These are phyloP conservation scores for Purpureocillium takamizusanense DNA, from an alignment of 2,329 filamentous ascomycete species.

Conservation along the genomic window DNA sequence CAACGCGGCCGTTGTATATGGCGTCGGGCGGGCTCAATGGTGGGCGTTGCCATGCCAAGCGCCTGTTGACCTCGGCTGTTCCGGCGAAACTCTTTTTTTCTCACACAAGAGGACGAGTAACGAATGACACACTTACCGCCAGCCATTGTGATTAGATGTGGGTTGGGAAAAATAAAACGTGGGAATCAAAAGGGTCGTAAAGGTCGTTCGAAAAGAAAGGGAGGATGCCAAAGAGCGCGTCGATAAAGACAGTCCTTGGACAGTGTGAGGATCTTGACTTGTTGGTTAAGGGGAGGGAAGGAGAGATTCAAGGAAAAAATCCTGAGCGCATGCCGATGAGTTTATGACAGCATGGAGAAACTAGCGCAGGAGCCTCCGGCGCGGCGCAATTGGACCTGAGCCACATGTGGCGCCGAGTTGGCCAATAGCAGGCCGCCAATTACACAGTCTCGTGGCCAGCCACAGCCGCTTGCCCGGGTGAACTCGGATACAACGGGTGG, in stretches of 20 bases:
- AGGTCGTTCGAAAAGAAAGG: conserved; percentile 9
- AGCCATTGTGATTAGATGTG: conserved; percentile 29
- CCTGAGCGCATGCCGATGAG: conserved; percentile 17
- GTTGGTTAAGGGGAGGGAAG: conserved; percentile 8
- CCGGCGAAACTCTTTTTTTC: not conserved
- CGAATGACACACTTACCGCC: conserved; percentile 28
- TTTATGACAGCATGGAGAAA: conserved; percentile 32
- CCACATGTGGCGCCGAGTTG: conserved; percentile 21
- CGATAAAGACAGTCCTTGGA: conserved; percentile 5
- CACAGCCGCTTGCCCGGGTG: conserved; percentile 19
- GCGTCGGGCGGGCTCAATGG: conserved; percentile 11
- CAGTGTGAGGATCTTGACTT: not conserved
- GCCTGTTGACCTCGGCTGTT: not conserved
- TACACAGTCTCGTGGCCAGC: conserved; percentile 16
- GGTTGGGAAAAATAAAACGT: conserved; percentile 7
- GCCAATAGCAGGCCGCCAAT: conserved; percentile 29
- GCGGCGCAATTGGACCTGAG: conserved; percentile 10
- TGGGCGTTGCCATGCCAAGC: conserved; percentile 8
- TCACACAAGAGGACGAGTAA: no score
- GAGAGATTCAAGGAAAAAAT: conserved; percentile 14
- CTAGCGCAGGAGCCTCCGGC: conserved; percentile 5
- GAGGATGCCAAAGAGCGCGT: conserved; percentile 3
- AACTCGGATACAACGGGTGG: conserved; percentile 19
- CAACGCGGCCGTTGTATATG: not conserved
- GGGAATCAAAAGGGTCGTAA: conserved; percentile 3